Base-by-base conservation (phyloP, 2,329 filamentous ascomycete species). In the Epicoccum nigrum region DNA sequence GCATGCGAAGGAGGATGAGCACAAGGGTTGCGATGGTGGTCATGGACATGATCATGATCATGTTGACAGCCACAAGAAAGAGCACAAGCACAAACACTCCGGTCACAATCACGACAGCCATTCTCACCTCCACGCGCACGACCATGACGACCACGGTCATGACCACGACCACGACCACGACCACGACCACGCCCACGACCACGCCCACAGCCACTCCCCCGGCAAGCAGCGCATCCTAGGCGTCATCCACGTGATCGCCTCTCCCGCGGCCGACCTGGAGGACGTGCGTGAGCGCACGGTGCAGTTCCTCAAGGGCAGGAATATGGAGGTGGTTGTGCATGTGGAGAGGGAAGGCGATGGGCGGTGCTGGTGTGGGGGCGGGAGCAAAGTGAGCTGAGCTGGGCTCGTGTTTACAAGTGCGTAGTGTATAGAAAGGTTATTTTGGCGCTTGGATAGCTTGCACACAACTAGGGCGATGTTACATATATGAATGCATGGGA, bases 311-410 rank as follows among this genome's bases (percentile, higher is more conserved):
- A 76, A 81, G 7, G 83, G 83, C 43, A 83, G 88, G 58, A 84
- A 86, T 33, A 88, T 97, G 75, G 87, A 96, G 64, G 84, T 92
- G 11, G 86, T 95, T 20, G 83, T 97, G 4, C 93, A 97, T 73
- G 89, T 96, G 1, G 93, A 97, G 74, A 80, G 87, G 38, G 91
- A 96, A 65, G 90, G 89, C 0, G 90, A 96, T 42, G 77, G 76
- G 4, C 74, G 77, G 49, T 87, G 84, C 65, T 87, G 84, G 84
- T 87, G 84, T 67, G 81, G 81, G 19, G 78, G 80, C 11, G 79
- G 79, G 1, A 59, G 54, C 25, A 72, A 69, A 57, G 49, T 51
- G 45, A 62, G 49, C 32, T 67, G 13, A 20, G 16, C n/a, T 19
- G 38, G 7, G 23, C 20, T 33, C 15, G 23, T 5, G 2, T 25